These are phyloP conservation scores for Chytriomyces sp. DNA, from an alignment of 192 early-diverging fungal genomes.

Conservation along the genomic window DNA sequence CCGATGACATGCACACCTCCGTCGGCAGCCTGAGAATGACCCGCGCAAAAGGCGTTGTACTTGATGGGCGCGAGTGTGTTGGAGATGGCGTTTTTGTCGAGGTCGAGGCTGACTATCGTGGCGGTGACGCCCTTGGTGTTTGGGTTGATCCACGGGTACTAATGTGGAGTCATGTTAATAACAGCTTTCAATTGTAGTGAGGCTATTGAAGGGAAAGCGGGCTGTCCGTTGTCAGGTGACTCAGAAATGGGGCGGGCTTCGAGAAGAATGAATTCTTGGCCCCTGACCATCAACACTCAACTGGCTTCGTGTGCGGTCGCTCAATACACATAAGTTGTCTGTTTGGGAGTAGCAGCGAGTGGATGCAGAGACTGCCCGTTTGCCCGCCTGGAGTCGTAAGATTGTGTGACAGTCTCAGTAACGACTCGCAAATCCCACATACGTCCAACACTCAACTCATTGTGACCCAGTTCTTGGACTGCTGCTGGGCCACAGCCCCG, in stretches of 20 bases:
- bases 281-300: conserved; percentile 14
- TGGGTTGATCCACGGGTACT: conserved; percentile 9
- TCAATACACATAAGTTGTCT: conserved; percentile 28
- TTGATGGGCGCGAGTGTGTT: background rate
- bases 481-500: no score
- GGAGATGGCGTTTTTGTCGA: background rate
- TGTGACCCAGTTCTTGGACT: no score
- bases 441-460: no score
- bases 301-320: conserved; percentile 31
- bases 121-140: conserved; percentile 1
- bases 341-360: conserved; percentile 28
- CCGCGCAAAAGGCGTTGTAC: no score
- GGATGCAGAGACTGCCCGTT: background rate
- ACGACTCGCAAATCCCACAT: no score
- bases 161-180: background rate
- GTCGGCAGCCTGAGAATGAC: no score
- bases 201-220: background rate
- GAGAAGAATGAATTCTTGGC: background rate
- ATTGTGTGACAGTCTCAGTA: no score
- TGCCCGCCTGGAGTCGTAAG: background rate
- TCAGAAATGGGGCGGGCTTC: no score
- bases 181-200: background rate
- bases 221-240: background rate
- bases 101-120: background rate
- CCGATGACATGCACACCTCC: no score